Evolutionary conservation across 768 basidiomycete genomes (phyloP), one percentile per base, ranked within the genome.

Genomic region (Suillus ampliporus): DNA sequence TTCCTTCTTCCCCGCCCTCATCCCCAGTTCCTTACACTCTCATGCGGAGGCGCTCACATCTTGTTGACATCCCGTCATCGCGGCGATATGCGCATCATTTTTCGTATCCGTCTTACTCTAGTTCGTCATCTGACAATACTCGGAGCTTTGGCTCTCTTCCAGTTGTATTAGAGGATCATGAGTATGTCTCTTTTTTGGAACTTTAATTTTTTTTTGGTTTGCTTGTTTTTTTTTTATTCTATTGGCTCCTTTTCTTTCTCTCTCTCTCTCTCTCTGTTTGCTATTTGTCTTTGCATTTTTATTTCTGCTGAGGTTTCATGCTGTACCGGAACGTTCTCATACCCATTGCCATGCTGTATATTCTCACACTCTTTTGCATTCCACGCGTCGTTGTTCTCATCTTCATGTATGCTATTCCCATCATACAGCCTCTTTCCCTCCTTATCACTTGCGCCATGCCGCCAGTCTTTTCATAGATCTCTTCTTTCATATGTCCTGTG

Each of bases 161-260:
- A 53, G 57, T 61, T 59, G 60, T 61, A 44, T 58, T 61, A 41
- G 60, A 61, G 23, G 60, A 59, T 58, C 57, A 61, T 43, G 60
- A 61, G 60, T 61, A 61, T 61, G 60, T 61, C 17, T 61, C 60
- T 61, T 61, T 61, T 4, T 59, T 61, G 60, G 60, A 61, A 40
- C 50, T 61, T 28, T 54, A 23, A 37, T 21, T 19, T 19, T n/a
- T 35, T 13, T 21, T 21, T 21, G 2, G 34, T 37, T 23, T 15
- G 35, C 35, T 53, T 23, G 19, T 21, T 44, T 4, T 23, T 23
- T 21, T 5, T 10, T 10, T 17, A 54, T 38, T 5, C 21, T 38
- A 54, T 23, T 38, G 21, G 52, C 21, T 53, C 34, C 23, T 51
- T 19, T 43, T n/a, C 48, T 28, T 28, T 37, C 34, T 5, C 3